Evolutionary conservation across 305 asterid genomes (phyloP).

Genomic region (Vinca major): DNA sequence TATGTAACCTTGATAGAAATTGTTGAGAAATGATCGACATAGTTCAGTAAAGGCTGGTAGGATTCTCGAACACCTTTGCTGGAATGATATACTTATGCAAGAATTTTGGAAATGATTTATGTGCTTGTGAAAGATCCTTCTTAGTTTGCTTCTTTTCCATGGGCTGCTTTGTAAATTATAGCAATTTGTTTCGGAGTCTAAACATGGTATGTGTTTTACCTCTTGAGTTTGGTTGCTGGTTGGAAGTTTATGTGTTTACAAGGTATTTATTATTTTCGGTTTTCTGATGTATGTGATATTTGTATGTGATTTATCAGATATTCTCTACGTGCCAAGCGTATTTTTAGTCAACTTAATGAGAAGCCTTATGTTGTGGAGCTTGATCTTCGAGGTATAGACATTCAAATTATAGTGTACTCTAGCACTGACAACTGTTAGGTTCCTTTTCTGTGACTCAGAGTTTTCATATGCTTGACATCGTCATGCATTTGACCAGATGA

Average conservation of each 20-base stretch:
- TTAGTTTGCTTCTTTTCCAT: no score
- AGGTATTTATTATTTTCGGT: slow-evolving; percentile 1
- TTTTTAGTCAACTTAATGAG: slow-evolving; percentile 64
- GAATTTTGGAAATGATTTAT: no score
- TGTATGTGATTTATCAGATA: slow-evolving; percentile 36
- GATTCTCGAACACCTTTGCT: no score
- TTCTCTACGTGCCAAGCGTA: slow-evolving; percentile 50
- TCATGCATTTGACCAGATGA: slow-evolving; percentile 43
- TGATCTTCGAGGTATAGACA: slow-evolving; percentile 69
- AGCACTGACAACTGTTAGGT: slow-evolving; percentile 1
- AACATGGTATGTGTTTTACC: no score
- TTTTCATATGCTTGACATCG: slow-evolving; percentile 1
- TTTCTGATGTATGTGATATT: slow-evolving; percentile 4
- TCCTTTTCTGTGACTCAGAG: not conserved
- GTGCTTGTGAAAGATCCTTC: no score
- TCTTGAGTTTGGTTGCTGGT: not conserved
- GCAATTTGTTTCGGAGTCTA: no score
- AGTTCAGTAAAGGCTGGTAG: no score
- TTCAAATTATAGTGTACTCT: not conserved
- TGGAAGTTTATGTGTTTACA: not conserved
- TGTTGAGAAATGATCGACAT: no score
- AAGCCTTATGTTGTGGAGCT: slow-evolving; percentile 86
- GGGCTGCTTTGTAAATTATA: no score
- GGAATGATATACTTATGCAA: no score
- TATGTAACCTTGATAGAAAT: no score